Percentiles rank a stretch among this genome's conserved stretches.
Conservation (phyloP, 768 basidiomycete species). For the Rhodotorula paludigena region DNA sequence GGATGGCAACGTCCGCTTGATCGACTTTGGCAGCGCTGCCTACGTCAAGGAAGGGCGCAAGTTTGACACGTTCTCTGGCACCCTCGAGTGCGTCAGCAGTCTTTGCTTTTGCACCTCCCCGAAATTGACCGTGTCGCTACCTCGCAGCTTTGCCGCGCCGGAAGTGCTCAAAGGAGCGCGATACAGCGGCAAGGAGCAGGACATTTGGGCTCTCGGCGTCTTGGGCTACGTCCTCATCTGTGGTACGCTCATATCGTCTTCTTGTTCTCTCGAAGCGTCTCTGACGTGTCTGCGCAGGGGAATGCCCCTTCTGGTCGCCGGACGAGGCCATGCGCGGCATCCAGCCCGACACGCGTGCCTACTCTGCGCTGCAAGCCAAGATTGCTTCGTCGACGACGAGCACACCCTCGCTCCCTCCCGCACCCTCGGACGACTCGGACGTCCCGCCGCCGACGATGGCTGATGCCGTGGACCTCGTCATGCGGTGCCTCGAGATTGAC, state of each 20-base stretch:
- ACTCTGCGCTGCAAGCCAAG: constrained; percentile 41
- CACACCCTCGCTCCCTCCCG: constrained; percentile 60
- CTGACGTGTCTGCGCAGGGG: constrained; percentile 55
- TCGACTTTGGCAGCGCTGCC: constrained; percentile 83
- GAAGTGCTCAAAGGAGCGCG: constrained; percentile 92
- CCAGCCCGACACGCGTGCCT: constrained; percentile 30
- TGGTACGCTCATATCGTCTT: constrained; percentile 45
- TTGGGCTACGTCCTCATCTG: constrained; percentile 86
- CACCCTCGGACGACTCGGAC: constrained; percentile 53
- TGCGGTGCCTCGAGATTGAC: constrained; percentile 76
- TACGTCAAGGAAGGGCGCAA: constrained; percentile 50
- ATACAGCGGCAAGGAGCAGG: constrained; percentile 93
- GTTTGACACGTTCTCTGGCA: constrained; percentile 52
- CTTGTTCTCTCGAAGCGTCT: background rate
- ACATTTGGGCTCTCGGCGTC: constrained; percentile 97
- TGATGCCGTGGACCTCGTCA: constrained; percentile 78
- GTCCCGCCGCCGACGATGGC: constrained; percentile 69
- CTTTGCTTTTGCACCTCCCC: too few species aligned
- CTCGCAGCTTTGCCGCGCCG: constrained; percentile 71
- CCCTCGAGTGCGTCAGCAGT: constrained; percentile 43
- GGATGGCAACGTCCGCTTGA: constrained; percentile 76
- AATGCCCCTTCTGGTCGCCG: constrained; percentile 86
- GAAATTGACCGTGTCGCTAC: background rate
- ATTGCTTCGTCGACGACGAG: constrained; percentile 37
- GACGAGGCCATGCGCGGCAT: constrained; percentile 64